Evolutionary conservation across 176 grass and related monocot species (phyloP).

Genomic region (Avena insularis): DNA sequence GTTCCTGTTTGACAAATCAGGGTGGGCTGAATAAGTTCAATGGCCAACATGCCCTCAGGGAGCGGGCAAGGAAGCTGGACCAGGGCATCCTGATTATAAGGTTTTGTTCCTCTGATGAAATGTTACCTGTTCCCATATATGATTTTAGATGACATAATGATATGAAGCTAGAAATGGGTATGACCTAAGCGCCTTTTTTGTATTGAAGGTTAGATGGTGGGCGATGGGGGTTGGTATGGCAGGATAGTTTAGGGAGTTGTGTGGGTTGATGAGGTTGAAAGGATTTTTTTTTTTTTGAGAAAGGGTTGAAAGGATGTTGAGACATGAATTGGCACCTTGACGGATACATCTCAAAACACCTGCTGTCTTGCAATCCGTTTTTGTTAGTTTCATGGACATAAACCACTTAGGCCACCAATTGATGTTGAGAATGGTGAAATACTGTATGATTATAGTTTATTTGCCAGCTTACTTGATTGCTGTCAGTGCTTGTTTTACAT

Average conservation of each 20-base stretch:
- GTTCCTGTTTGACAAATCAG: constrained; percentile 45
- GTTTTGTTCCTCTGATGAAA: constrained; percentile 40
- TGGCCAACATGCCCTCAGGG: constrained; percentile 89
- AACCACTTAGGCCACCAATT: not conserved
- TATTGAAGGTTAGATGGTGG: not conserved
- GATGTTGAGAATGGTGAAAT: not conserved
- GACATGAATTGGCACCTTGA: not conserved
- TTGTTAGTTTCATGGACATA: not conserved
- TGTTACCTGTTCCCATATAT: not conserved
- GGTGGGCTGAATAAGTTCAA: constrained; percentile 98
- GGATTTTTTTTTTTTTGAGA: too few species aligned
- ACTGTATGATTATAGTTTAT: not conserved
- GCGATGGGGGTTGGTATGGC: not conserved
- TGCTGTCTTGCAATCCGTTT: not conserved
- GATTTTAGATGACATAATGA: not conserved
- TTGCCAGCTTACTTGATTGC: not conserved
- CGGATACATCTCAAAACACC: not conserved
- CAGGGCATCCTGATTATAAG: constrained; percentile 98
- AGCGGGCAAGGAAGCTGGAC: constrained; percentile 88
- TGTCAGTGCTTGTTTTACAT: not conserved
- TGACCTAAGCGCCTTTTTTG: not conserved
- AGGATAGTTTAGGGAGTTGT: not conserved
- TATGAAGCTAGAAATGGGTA: not conserved
- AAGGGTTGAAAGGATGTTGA: not conserved
- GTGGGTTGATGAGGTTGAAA: not conserved